A percentile compares a stretch with the other conserved stretches of the same genome.
Evolutionary conservation across 129 eudicot genomes (phyloP).

Genomic region (Dittrichia graveolens): DNA sequence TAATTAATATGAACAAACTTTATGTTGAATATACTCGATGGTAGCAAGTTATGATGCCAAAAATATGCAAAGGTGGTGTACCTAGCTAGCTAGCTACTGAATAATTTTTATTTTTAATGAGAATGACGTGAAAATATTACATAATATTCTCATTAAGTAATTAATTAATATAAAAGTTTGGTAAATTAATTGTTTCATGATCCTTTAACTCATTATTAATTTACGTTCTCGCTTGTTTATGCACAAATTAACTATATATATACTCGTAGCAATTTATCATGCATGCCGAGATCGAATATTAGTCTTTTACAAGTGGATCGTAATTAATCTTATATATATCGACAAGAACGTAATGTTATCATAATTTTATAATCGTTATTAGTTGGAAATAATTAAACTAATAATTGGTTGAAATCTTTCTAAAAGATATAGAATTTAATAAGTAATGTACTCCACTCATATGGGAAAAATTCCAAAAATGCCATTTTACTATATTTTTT

Average conservation of each 20-base stretch:
- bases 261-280: too few species aligned
- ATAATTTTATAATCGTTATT: too few species aligned
- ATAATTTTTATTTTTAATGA: background rate
- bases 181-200: background rate
- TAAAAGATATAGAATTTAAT: background rate
- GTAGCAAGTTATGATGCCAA: background rate
- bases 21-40: background rate
- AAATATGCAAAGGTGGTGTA: slow-evolving; percentile 33
- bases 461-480: background rate
- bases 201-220: too few species aligned
- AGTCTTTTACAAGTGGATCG: too few species aligned
- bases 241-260: too few species aligned
- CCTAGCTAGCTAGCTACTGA: background rate
- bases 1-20: slow-evolving; percentile 5
- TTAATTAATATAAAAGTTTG: background rate
- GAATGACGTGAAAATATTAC: background rate
- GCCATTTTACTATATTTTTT: too few species aligned
- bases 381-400: too few species aligned
- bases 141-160: background rate
- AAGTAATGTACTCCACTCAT: background rate
- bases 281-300: too few species aligned
- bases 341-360: too few species aligned
- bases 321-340: too few species aligned
- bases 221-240: too few species aligned
- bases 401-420: background rate